A percentile compares a stretch with the other conserved stretches of the same genome.
Evolutionary conservation across 2,329 filamentous ascomycete species (phyloP).

Genomic region (Setomelanomma holmii): DNA sequence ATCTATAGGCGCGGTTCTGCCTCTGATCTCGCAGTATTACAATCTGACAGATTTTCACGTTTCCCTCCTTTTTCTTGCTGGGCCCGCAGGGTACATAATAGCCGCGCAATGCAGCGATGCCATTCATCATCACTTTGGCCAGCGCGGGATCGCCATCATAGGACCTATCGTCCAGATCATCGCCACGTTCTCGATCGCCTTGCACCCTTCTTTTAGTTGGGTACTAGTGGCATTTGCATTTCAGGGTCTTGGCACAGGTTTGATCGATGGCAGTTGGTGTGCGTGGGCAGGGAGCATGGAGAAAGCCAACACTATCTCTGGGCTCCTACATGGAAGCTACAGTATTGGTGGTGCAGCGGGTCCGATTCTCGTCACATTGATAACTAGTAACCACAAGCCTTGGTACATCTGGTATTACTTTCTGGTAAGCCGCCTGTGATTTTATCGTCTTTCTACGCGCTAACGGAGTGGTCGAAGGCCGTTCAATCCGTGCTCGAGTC

Average conservation of each 20-base stretch:
- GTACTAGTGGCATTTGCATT: conserved; percentile 42
- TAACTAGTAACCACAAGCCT: conserved; percentile 26
- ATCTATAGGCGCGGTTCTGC: conserved; percentile 45
- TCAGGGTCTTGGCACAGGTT: conserved; percentile 49
- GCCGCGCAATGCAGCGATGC: conserved; percentile 50
- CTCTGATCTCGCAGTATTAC: conserved; percentile 51
- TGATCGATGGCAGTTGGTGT: conserved; percentile 56
- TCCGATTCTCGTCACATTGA: conserved; percentile 45
- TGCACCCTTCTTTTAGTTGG: conserved; percentile 41
- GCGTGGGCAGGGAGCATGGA: conserved; percentile 54
- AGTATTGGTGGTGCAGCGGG: conserved; percentile 50
- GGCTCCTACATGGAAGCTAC: conserved; percentile 52
- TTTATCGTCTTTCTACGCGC: background rate
- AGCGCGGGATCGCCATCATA: conserved; percentile 52
- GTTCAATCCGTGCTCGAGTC: conserved; percentile 30
- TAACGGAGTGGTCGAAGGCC: conserved; percentile 14
- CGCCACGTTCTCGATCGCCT: conserved; percentile 34
- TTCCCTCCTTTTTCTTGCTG: conserved; percentile 55
- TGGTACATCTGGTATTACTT: conserved; percentile 53
- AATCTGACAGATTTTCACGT: conserved; percentile 52
- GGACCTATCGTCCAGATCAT: conserved; percentile 50
- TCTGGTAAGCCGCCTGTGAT: conserved; percentile 38
- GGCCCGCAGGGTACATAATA: conserved; percentile 54
- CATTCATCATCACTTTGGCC: conserved; percentile 52
- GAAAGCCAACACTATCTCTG: conserved; percentile 51